Base-by-base conservation (phyloP, 179 eudicot genomes). In the Beta macrorhiza region DNA sequence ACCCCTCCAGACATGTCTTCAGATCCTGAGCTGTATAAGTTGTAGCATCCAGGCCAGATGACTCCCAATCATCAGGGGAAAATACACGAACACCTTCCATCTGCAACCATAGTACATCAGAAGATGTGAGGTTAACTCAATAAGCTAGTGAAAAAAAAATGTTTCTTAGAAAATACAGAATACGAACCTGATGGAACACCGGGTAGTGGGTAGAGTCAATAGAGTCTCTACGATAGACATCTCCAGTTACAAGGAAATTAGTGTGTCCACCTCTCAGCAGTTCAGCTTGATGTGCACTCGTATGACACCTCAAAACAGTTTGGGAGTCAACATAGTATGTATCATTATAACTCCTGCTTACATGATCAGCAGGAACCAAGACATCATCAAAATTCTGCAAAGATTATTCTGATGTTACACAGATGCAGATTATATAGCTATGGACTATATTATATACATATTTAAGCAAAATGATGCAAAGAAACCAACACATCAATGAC, bases 361-460 rank as follows among this genome's bases (percentile, higher is more conserved):
- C 97, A 82, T 96, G 98, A 87, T 94, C 98, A 84, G 93, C 91
- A 78, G 98, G 98, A 74, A 94, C 98, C 90, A 94, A 89, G 67
- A 94, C 98, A 85, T 96, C 99, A 82, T 96, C 99, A 89, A 96
- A 96, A 86, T 96, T 96, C 99, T 96, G 95, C 91, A 92, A 78
- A 87, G 82, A 82, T 82, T 74, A 29, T 82, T 62, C 45, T 75
- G 62, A 75, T 10, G 52, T 75, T 57, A 75, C 15, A 82, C 3
- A 63, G 84, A 72, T 78, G 47, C 70, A 75, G 3, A 61, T 49
- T 49, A 8, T 20, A 7, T 67, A 57, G 53, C 44, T 49, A 37
- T 2, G 57, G 12, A 45, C 37, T 64, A 16, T 0, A 69, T 5
- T 57, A 61, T 29, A 9, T 67, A 49, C 70, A 63, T 53, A 42